Evolutionary conservation across 2,329 filamentous ascomycete species (phyloP), one percentile per base, ranked within the genome.

Genomic region (Fusarium sp.): DNA sequence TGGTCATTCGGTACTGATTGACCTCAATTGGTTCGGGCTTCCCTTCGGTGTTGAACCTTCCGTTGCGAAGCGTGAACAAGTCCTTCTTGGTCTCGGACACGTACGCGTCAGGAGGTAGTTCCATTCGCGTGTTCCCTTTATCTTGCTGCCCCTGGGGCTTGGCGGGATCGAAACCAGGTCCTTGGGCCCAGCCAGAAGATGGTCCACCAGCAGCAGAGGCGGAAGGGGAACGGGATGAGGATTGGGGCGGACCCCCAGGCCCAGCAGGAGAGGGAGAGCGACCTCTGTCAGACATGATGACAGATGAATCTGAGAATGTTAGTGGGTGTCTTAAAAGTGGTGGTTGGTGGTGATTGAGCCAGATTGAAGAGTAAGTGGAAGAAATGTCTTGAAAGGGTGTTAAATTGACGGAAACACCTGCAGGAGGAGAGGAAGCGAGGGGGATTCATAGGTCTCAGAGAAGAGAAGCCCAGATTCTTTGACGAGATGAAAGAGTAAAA

Each of bases 1-100:
- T 76, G 0, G 73, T 76, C 50, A 97, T 88, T 0, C 87, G 82
- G 75, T 88, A 96, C 10, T 92, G 87, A 72, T 98, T 98, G 33
- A 96, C 77, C 0, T 80, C 74, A 1, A 92, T 67, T 1, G 75
- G 70, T 17, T 87, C 80, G 0, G 78, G 71, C 58, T 82, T 84
- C 2, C 88, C 88, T 8, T 79, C 77, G 0, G 75, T 82, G 59
- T 88, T 90, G 72, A 84, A 86, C 13, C 70, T 73, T 17, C 71
- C 73, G 0, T 68, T 70, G 1, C 76, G 71, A 27, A 75, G 61
- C 8, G 73, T 69, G 53, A 78, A 78, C 15, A 70, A 36, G 19
- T 73, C 72, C 66, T 76, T 76, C 36, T 71, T 64, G 5, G 63
- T 70, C 19, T 74, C 71, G 2, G 69, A 57, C 4, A 77, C 58